Evolutionary conservation across 2,329 filamentous ascomycete species (phyloP), one percentile per base, ranked within the genome.

Genomic region (Xylaria sp.): DNA sequence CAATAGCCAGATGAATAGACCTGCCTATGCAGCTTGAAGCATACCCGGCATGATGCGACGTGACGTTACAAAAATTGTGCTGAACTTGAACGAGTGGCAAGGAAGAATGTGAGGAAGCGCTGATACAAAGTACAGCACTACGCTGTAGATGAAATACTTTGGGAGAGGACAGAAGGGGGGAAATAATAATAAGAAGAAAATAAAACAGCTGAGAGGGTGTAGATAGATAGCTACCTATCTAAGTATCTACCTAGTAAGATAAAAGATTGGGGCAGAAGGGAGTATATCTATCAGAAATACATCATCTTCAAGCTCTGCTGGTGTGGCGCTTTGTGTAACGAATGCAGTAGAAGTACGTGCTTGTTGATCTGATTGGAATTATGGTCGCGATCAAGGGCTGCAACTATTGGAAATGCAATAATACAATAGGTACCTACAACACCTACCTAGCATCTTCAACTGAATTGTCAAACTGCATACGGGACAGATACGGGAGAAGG

Each of bases 31-130:
- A 57, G 67, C 39, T 46, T 61, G 57, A 64, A 64, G 66, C 57
- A 64, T 64, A 67, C 57, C 58, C 65, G 56, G 65, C 68, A 63
- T 45, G 50, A 70, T 68, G 59, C 62, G 48, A 70, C 61, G 68
- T 63, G 68, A 70, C 65, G 68, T 63, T 69, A 56, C 60, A 55
- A 59, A 67, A 57, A 62, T 65, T 57, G 61, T 39, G 57, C 41
- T 58, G 66, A 65, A 28, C 50, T 32, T 52, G 56, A 36, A 34
- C 25, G 39, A 63, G 59, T 53, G 65, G 34, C 46, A 66, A 52
- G 58, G 50, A n/a, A 56, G 45, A 56, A 52, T 57, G 43, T 55
- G 65, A 62, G 28, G 30, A 55, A 52, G 63, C 41, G 48, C 48
- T 65, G 57, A 32, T 56, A 53, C 30, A 34, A 45, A 58, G 48